These are phyloP conservation scores for Pythium rhizo-oryzae DNA, from an alignment of 352 stramenopile species.

Conservation along the genomic window DNA sequence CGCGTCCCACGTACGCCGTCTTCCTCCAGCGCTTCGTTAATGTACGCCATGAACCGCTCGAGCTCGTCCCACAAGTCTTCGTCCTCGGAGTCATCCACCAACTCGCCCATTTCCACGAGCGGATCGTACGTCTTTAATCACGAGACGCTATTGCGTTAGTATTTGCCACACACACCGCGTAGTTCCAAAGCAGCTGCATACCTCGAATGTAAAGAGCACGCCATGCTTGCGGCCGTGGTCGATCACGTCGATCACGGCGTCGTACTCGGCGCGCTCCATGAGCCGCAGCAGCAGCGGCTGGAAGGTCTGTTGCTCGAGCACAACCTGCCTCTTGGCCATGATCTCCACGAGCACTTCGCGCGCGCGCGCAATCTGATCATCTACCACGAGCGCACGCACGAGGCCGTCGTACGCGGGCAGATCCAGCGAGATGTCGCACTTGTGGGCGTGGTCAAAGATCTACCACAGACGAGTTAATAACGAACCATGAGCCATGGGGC, in stretches of 20 bases:
- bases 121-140: slow-evolving; percentile 57
- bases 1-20: slow-evolving; percentile 60
- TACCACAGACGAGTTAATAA: slow-evolving; percentile 1
- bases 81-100: slow-evolving; percentile 46
- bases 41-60: slow-evolving; percentile 60
- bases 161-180: slow-evolving; percentile 1
- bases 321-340: slow-evolving; percentile 45
- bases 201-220: slow-evolving; percentile 59
- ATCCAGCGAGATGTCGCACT: slow-evolving; percentile 49
- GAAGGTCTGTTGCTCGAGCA: slow-evolving; percentile 57
- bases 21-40: slow-evolving; percentile 53
- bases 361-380: slow-evolving; percentile 45
- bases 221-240: slow-evolving; percentile 48
- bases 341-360: slow-evolving; percentile 44
- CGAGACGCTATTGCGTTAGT: slow-evolving; percentile 7
- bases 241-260: slow-evolving; percentile 50
- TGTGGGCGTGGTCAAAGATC: slow-evolving; percentile 38
- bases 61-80: slow-evolving; percentile 39
- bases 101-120: slow-evolving; percentile 54
- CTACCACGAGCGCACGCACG: slow-evolving; percentile 45
- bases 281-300: slow-evolving; percentile 46
- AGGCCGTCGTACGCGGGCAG: slow-evolving; percentile 57
- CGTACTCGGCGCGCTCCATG: slow-evolving; percentile 54
- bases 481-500: neutral
- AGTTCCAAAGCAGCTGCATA: no score